Base-by-base conservation (phyloP, 345 rosid species). In the Punica granatum region DNA sequence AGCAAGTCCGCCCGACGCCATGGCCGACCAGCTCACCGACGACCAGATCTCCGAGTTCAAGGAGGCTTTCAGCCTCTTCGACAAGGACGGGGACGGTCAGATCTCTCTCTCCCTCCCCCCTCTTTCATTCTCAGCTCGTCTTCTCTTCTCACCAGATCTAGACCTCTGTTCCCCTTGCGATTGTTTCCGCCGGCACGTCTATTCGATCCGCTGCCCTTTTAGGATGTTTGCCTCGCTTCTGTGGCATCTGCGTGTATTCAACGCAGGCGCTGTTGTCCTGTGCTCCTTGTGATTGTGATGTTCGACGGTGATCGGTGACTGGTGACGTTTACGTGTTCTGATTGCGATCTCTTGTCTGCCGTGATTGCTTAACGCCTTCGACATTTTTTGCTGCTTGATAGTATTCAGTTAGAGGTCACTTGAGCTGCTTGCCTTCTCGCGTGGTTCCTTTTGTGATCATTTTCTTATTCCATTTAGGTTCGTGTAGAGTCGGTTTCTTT, bases 1-100 rank as follows among this genome's bases (percentile, higher is more conserved):
- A 56, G 61, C 31, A 26, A 56, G 26, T 28, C 61, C 61, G 13
- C 7, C 61, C 33, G 61, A 19, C 32, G 64, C 69, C 64, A 73
- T 73, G 76, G 76, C 76, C 58, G 76, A 73, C 49, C 76, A 67
- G 63, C 68, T 73, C 44, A 73, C 76, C 64, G 76, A 73, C 28
- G 76, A 73, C 36, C 76, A 73, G 76, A 73, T 73, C 72, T 73
- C 76, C 64, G 76, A 73, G 76, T 73, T 73, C 64, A 73, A 73
- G 76, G 76, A 73, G 64, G 76, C 76, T 35, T 73, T 73, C 60
- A 73, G 76, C 72, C 76, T 73, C 4, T 73, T 73, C 72, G 76
- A 73, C 76, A 73, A 73, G 72, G 76, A 73, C 65, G 76, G 76
- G 68, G 76, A 73, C 36, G 76, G 76, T 73, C 72, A 63, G 63